Evolutionary conservation across 2,329 filamentous ascomycete species (phyloP).

Genomic region (Paraphaeosphaeria minitans): DNA sequence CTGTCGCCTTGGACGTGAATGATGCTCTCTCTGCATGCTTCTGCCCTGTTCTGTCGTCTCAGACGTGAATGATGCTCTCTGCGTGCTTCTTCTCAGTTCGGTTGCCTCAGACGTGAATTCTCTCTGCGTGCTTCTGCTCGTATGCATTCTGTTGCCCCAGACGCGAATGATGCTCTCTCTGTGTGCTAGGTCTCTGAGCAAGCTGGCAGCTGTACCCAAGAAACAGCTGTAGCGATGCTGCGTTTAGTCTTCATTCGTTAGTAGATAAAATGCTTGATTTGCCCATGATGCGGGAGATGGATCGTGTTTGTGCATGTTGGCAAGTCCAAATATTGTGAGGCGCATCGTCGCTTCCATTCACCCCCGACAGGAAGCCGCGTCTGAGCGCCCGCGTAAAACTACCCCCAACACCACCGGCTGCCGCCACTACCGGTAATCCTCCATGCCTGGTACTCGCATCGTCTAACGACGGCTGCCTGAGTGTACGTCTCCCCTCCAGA

Average conservation of each 20-base stretch:
- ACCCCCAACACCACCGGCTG: constrained; percentile 6
- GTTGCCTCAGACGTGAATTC: too few relatives aligned
- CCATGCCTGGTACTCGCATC: constrained; percentile 1
- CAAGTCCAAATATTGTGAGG: neutral
- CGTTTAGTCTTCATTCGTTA: neutral
- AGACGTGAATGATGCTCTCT: too few relatives aligned
- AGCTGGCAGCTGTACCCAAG: constrained; percentile 3
- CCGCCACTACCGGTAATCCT: constrained; percentile 10
- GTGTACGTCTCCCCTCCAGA: neutral
- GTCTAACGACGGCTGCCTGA: neutral
- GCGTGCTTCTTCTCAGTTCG: too few relatives aligned
- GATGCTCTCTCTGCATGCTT: too few relatives aligned
- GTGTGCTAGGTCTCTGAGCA: constrained; percentile 10
- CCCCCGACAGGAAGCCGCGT: constrained; percentile 5
- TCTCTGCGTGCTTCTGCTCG: too few relatives aligned
- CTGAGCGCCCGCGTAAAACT: constrained; percentile 18
- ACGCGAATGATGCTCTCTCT: too few relatives aligned
- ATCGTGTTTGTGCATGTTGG: neutral
- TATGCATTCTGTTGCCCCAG: too few relatives aligned
- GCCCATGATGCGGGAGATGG: neutral
- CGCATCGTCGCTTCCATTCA: constrained; percentile 21
- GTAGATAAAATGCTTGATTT: neutral
- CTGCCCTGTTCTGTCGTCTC: too few relatives aligned
- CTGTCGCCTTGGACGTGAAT: too few relatives aligned
- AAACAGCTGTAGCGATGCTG: neutral